Percentiles rank a stretch among this genome's conserved stretches.
These are phyloP conservation scores for Neonectria sp. DNA, from an alignment of 2,329 filamentous ascomycete genomes.

Conservation along the genomic window DNA sequence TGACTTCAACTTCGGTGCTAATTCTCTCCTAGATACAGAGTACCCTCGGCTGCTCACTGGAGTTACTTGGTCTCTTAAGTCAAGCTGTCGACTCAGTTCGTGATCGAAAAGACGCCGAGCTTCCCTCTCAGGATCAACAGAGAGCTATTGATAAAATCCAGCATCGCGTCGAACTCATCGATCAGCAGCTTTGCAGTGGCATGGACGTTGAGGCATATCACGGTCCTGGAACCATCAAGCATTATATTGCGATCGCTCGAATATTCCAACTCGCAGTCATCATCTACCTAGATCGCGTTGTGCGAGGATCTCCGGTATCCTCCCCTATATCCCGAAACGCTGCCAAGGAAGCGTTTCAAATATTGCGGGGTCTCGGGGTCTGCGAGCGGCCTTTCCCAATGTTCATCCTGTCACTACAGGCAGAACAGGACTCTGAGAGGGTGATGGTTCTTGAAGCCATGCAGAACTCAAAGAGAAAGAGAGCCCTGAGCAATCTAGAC, in stretches of 20 bases:
- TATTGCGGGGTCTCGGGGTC: conserved; percentile 4
- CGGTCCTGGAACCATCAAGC: conserved; percentile 1
- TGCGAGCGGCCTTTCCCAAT: conserved; percentile 26
- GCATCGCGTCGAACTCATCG: conserved; percentile 5
- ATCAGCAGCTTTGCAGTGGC: conserved; percentile 17
- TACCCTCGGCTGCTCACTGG: conserved; percentile 19
- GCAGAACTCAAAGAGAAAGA: neutral
- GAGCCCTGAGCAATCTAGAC: conserved; percentile 1
- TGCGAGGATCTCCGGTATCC: conserved; percentile 5
- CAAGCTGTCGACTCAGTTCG: conserved; percentile 7
- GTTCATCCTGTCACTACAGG: conserved; percentile 15
- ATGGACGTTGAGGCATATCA: conserved; percentile 11
- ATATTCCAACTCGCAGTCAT: conserved; percentile 16
- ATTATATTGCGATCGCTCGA: conserved; percentile 11
- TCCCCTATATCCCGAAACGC: conserved; percentile 2
- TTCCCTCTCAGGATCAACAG: neutral
- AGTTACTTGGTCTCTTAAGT: conserved; percentile 12
- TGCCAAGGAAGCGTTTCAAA: conserved; percentile 12
- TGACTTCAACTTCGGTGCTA: neutral
- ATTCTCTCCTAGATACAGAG: conserved; percentile 15
- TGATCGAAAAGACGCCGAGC: neutral
- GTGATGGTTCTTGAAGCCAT: conserved; percentile 11
- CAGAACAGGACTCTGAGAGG: conserved; percentile 12
- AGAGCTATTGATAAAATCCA: conserved; percentile 4
- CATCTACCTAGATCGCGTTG: conserved; percentile 22